Evolutionary conservation across 179 eudicot species (phyloP).

Genomic region (Spinacia oleracea): DNA sequence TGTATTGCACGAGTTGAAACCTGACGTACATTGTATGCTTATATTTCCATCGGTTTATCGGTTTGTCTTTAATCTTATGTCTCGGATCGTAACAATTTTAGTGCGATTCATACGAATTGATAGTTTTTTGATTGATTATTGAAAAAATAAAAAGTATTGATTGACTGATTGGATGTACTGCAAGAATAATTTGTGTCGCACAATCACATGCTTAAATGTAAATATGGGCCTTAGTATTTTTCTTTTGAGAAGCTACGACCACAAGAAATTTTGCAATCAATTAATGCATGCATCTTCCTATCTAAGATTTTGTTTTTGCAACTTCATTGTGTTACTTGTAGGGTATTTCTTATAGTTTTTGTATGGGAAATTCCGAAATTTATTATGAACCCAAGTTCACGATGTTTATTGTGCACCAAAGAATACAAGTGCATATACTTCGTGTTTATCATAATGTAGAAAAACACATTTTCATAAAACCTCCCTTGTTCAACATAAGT

Average conservation of each 20-base stretch:
- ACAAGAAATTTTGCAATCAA: constrained; percentile 3
- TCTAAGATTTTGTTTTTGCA: not conserved
- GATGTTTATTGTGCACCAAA: too few relatives aligned
- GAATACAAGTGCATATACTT: too few relatives aligned
- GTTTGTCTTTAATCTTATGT: constrained; percentile 23
- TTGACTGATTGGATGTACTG: not conserved
- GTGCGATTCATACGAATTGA: not conserved
- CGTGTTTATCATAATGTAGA: too few relatives aligned
- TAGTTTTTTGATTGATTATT: not conserved
- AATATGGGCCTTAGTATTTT: not conserved
- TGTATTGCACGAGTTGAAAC: too few relatives aligned
- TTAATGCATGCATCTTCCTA: not conserved
- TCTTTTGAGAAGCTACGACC: not conserved
- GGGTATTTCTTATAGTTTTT: not conserved
- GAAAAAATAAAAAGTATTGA: too few relatives aligned
- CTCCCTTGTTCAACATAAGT: too few relatives aligned
- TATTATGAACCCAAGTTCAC: too few relatives aligned
- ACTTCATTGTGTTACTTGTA: not conserved
- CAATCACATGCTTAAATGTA: not conserved
- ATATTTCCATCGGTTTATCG: not conserved
- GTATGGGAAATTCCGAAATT: too few relatives aligned
- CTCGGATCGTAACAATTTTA: constrained; percentile 1
- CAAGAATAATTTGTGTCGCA: constrained; percentile 1
- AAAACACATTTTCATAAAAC: too few relatives aligned
- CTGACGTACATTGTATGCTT: too few relatives aligned